Conservation (phyloP, 192 early-diverging fungal species). For the Coemansia sp. region DNA sequence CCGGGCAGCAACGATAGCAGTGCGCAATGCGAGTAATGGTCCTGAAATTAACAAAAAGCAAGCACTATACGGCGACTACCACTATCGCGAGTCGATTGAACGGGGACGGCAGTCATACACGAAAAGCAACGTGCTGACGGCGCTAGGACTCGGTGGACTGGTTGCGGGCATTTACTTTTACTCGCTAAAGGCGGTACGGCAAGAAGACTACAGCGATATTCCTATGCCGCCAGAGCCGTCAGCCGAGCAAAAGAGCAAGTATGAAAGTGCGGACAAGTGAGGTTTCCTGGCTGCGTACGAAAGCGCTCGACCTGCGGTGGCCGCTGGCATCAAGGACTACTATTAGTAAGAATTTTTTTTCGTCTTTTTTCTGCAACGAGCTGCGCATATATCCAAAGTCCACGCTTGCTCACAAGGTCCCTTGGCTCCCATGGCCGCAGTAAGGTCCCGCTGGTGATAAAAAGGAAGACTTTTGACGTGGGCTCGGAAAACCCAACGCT, state of each 20-base stretch:
- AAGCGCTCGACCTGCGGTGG: neutral
- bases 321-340: neutral
- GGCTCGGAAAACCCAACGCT: neutral
- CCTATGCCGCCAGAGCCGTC: slow-evolving; percentile 57
- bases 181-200: slow-evolving; percentile 69
- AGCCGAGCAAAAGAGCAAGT: slow-evolving; percentile 28
- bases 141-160: slow-evolving; percentile 16
- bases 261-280: slow-evolving; percentile 1
- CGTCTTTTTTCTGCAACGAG: neutral
- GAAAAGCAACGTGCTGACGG: slow-evolving; percentile 23
- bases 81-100: slow-evolving; percentile 46
- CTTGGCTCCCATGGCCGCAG: neutral
- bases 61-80: slow-evolving; percentile 36
- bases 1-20: neutral
- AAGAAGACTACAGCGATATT: slow-evolving; percentile 76
- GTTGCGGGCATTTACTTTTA: slow-evolving; percentile 57
- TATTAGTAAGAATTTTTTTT: neutral
- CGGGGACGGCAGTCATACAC: slow-evolving; percentile 42
- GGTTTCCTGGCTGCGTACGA: neutral
- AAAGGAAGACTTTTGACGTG: neutral
- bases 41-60: neutral
- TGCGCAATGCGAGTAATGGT: neutral
- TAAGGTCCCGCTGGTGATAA: neutral
- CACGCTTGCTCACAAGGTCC: neutral
- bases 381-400: neutral